These are phyloP conservation scores for Podila verticillata DNA, from an alignment of 192 early-diverging fungal species.

Conservation along the genomic window DNA sequence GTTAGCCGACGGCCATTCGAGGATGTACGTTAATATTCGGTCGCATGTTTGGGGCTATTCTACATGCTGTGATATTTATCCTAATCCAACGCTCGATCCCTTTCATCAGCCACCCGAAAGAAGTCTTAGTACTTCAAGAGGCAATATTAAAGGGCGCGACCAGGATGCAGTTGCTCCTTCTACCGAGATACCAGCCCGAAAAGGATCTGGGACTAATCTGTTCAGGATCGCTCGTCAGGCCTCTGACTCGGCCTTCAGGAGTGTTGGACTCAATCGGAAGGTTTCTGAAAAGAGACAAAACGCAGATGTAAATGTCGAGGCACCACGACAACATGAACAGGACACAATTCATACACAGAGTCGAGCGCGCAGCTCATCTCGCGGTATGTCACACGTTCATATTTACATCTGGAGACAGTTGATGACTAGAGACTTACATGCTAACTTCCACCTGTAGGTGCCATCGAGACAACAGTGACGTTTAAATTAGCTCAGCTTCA, in stretches of 20 bases:
- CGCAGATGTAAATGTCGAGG: not conserved
- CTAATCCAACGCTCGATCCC: no score
- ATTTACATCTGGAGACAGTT: not conserved
- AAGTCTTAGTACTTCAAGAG: not conserved
- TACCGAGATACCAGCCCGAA: slow-evolving; percentile 5
- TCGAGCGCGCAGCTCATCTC: not conserved
- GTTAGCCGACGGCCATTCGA: no score
- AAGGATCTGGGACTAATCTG: slow-evolving; percentile 24
- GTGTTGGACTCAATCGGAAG: slow-evolving; percentile 31
- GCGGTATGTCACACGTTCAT: not conserved
- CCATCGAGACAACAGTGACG: not conserved
- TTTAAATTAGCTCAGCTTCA: not conserved
- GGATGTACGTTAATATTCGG: no score
- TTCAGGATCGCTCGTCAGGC: slow-evolving; percentile 38
- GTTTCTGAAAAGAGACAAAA: slow-evolving; percentile 14
- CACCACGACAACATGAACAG: not conserved
- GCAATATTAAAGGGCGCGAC: not conserved
- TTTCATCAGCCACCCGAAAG: not conserved
- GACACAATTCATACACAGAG: not conserved
- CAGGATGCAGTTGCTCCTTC: not conserved
- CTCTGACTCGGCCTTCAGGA: slow-evolving; percentile 30
- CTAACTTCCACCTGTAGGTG: not conserved
- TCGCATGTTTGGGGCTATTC: no score
- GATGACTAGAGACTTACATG: not conserved
- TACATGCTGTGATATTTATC: no score